Base-by-base conservation (phyloP, 2,329 filamentous ascomycete genomes). In the Lecanosticta acicola region DNA sequence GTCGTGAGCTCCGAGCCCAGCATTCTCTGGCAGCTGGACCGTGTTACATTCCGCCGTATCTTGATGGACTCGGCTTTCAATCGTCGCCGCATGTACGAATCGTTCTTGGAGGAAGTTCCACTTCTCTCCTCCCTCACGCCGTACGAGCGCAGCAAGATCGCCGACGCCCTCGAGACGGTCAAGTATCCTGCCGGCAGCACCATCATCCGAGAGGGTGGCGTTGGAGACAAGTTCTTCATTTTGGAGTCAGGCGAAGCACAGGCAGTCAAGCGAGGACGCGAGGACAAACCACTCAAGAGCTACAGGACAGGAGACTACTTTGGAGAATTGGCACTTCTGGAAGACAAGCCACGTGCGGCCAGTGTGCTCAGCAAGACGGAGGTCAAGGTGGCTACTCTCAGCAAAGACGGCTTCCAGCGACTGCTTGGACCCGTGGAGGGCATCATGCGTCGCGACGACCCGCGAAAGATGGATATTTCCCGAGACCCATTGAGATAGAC, bases 31-130 rank as follows among this genome's bases (percentile, higher is more conserved):
- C 89, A 89, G 16, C 76, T 98, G 41, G 93, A 98, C 65, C 87
- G 93, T 43, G 78, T 96, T 53, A 98, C 93, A 8, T 98, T 98
- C 77, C 88, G 93, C 59, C 87, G 93, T 50, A 97, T 98, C 55
- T 77, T 98, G 52, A 96, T 98, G 90, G 91, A 97, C 71, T 94
- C 87, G 32, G 94, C 93, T 3, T 97, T 96, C 72, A 87, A 94
- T 59, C 86, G 91, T 46, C 84, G 93, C 59, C 86, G 91, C 61
- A 91, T 97, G 83, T 97, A 97, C 69, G 93, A 98, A 71, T 87
- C 83, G 58, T 97, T 98, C 74, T 76, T 98, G 17, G 90, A 94
- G 66, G 89, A 95, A 65, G 93, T 97, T 2, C 87, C 88, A 0
- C 76, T 97, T 21, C 79, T 98, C 19, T 78, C 84, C 2, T 83